These are phyloP conservation scores for Mycena alexandri DNA, from an alignment of 768 basidiomycete genomes.

Conservation along the genomic window DNA sequence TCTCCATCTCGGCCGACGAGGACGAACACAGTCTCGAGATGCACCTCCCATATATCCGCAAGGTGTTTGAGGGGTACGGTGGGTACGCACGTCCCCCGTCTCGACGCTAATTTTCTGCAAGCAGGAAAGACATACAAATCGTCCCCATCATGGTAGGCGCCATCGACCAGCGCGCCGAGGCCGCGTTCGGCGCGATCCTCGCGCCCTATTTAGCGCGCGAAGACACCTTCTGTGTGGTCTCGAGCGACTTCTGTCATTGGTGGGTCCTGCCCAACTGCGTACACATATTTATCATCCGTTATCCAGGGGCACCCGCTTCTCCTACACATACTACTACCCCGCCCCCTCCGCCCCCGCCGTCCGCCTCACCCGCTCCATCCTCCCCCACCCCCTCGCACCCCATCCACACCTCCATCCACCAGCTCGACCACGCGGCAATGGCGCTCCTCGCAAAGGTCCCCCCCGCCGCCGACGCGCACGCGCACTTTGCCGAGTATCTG, in stretches of 20 bases:
- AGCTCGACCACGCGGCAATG: constrained; percentile 91
- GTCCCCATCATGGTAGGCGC: constrained; percentile 94
- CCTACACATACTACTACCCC: constrained; percentile 90
- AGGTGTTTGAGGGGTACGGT: constrained; percentile 82
- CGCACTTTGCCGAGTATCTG: constrained; percentile 75
- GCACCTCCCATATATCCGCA: constrained; percentile 93
- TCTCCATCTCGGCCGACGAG: constrained; percentile 81
- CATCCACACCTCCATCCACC: constrained; percentile 86
- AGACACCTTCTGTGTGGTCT: constrained; percentile 90
- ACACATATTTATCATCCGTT: neutral
- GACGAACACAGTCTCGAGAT: constrained; percentile 98
- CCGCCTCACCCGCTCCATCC: constrained; percentile 61
- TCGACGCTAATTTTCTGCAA: neutral
- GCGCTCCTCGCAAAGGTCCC: constrained; percentile 69
- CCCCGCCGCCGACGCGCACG: constrained; percentile 68
- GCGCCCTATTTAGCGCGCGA: constrained; percentile 84
- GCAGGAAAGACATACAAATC: constrained; percentile 80
- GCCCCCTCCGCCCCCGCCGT: constrained; percentile 62
- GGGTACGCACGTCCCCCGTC: neutral
- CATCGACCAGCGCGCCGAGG: constrained; percentile 71
- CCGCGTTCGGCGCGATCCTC: constrained; percentile 74
- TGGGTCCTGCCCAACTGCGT: constrained; percentile 48
- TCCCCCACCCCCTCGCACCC: constrained; percentile 63
- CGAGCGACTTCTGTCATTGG: constrained; percentile 99
- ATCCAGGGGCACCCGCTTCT: constrained; percentile 84